phyloP scores from a whole-genome alignment of 495 filamentous ascomycete species.

The Lasiosphaeria hispida region DNA sequence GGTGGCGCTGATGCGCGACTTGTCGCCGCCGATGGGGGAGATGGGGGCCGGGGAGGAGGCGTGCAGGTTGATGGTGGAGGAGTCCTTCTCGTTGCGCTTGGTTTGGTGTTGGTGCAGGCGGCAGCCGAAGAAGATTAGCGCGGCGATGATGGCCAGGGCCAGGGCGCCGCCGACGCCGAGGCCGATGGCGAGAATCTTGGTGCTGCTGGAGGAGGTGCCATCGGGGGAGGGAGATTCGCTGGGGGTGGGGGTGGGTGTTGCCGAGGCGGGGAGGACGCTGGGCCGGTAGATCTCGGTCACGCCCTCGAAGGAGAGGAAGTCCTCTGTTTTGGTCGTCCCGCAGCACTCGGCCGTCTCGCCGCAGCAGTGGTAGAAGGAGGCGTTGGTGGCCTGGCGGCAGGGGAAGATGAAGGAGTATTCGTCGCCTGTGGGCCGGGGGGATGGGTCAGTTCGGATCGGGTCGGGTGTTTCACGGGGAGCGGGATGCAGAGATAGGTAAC shows the following conservation, averaged over 20 bases:
- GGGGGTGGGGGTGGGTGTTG: background rate
- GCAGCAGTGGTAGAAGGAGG: conserved; percentile 20
- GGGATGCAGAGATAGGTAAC: background rate
- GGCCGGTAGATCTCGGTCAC: conserved; percentile 11
- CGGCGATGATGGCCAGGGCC: background rate
- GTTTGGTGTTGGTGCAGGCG: background rate
- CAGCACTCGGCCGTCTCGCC: conserved; percentile 17
- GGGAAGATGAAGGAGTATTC: conserved; percentile 12
- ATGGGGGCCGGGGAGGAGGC: background rate
- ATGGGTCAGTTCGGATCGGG: no score
- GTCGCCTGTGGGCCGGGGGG: background rate
- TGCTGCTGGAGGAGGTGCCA: background rate
- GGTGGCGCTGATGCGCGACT: background rate
- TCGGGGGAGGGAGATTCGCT: background rate
- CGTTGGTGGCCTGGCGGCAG: conserved; percentile 11
- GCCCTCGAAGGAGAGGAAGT: conserved; percentile 6
- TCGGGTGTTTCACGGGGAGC: background rate
- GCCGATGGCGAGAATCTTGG: conserved; percentile 1
- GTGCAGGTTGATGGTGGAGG: background rate
- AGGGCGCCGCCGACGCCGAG: conserved; percentile 1
- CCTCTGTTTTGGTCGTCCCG: background rate
- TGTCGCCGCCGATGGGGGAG: background rate
- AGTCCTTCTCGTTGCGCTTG: background rate
- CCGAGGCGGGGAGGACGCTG: background rate
- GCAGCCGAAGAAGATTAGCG: conserved; percentile 1